Conservation (phyloP, 352 stramenopile genomes). For the Thalassiosira pacifica region DNA sequence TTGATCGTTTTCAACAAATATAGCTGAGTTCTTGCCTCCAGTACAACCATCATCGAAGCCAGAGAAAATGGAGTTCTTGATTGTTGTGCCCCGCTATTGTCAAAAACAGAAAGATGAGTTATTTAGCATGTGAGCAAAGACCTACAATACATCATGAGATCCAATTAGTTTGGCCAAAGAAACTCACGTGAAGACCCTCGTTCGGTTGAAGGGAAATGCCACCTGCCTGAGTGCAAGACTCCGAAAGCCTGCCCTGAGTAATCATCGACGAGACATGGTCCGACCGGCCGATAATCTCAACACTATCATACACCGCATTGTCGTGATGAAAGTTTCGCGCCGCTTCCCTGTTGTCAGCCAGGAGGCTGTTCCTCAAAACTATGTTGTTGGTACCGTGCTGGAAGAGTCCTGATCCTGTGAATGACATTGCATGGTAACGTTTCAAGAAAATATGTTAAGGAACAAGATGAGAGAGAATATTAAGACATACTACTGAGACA, state of each 20-base stretch:
- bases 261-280: constrained; percentile 43
- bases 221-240: constrained; percentile 20
- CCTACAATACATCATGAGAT: too few species aligned
- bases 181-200: constrained; percentile 35
- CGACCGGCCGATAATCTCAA: constrained; percentile 45
- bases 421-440: too few species aligned
- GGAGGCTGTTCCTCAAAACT: constrained; percentile 19
- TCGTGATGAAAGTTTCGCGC: constrained; percentile 48
- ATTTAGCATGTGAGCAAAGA: neutral
- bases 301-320: constrained; percentile 37
- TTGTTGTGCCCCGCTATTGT: constrained; percentile 28
- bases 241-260: constrained; percentile 32
- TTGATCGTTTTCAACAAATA: constrained; percentile 45
- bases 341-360: constrained; percentile 53
- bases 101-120: neutral
- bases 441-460: constrained; percentile 3
- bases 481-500: too few species aligned
- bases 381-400: constrained; percentile 57
- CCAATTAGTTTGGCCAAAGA: neutral
- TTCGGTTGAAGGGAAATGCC: constrained; percentile 42
- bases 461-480: too few species aligned
- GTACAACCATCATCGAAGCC: constrained; percentile 43
- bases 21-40: constrained; percentile 11
- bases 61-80: constrained; percentile 42
- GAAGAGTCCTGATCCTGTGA: constrained; percentile 46